phyloP scores from a whole-genome alignment of 2,329 filamentous ascomycete species.

The Cadophora luteo-olivacea region DNA sequence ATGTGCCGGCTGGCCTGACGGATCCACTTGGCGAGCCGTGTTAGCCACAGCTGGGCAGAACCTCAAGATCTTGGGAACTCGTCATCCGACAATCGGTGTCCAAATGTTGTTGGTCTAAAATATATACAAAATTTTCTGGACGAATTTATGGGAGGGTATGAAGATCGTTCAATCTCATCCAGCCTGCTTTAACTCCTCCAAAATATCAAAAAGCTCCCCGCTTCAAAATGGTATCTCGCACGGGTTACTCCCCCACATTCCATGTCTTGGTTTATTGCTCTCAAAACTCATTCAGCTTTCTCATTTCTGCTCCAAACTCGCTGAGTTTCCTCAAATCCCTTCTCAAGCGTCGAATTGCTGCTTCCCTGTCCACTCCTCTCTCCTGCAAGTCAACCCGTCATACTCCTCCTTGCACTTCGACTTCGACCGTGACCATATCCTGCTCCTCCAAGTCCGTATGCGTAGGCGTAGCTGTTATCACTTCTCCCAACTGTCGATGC shows the following conservation, averaged over 20 bases:
- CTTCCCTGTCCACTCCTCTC: background rate
- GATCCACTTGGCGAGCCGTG: slow-evolving; percentile 13
- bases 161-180: background rate
- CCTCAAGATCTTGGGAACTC: slow-evolving; percentile 4
- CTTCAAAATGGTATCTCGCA: slow-evolving; percentile 4
- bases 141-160: background rate
- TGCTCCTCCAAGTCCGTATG: slow-evolving; percentile 4
- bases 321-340: background rate
- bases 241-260: background rate
- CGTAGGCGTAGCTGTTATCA: slow-evolving; percentile 6
- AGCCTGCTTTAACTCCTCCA: background rate
- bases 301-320: background rate
- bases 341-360: background rate
- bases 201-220: background rate
- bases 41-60: slow-evolving; percentile 2
- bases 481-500: background rate
- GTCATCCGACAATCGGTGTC: background rate
- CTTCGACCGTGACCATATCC: background rate
- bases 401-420: background rate
- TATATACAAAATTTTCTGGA: background rate
- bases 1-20: slow-evolving; percentile 7
- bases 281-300: background rate
- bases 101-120: background rate
- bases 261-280: background rate
- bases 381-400: slow-evolving; percentile 4